Conservation (phyloP, 2,329 filamentous ascomycete genomes). For the Penicillium sp. region DNA sequence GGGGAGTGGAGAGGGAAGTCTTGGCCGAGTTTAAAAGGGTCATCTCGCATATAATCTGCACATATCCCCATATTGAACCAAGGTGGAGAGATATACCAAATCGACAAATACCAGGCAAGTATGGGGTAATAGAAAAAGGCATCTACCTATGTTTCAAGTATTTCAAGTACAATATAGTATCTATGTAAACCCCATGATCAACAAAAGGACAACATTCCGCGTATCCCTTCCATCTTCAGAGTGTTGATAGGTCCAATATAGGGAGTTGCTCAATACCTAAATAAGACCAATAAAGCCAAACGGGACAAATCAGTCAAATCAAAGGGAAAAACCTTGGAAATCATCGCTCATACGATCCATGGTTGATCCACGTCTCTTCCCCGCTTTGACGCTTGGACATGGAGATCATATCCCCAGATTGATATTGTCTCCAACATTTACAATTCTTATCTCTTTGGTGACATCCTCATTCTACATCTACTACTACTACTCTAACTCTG, state of each 20-base stretch:
- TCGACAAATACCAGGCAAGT: not conserved
- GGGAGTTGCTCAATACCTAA: not conserved
- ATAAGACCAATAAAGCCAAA: not conserved
- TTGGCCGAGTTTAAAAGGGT: conserved; percentile 4
- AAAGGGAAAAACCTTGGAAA: too few species aligned
- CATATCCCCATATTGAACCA: too few species aligned
- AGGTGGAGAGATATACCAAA: not conserved
- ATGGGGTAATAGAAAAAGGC: not conserved
- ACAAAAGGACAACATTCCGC: conserved; percentile 12
- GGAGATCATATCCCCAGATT: conserved; percentile 12
- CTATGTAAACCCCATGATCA: not conserved
- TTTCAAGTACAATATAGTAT: not conserved
- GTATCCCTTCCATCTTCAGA: conserved; percentile 13
- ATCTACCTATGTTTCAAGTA: not conserved
- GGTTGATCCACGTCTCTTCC: conserved; percentile 9
- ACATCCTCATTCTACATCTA: not conserved
- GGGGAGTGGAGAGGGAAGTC: conserved; percentile 2
- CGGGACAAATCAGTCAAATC: not conserved
- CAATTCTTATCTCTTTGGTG: not conserved
- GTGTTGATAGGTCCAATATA: conserved; percentile 11
- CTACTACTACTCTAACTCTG: not conserved
- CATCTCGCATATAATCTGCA: not conserved
- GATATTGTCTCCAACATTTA: not conserved
- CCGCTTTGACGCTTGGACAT: conserved; percentile 17
- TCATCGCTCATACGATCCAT: not conserved